Evolutionary conservation across 345 rosid species (phyloP), one percentile per base, ranked within the genome.

Genomic region (Anacardium occidentale): DNA sequence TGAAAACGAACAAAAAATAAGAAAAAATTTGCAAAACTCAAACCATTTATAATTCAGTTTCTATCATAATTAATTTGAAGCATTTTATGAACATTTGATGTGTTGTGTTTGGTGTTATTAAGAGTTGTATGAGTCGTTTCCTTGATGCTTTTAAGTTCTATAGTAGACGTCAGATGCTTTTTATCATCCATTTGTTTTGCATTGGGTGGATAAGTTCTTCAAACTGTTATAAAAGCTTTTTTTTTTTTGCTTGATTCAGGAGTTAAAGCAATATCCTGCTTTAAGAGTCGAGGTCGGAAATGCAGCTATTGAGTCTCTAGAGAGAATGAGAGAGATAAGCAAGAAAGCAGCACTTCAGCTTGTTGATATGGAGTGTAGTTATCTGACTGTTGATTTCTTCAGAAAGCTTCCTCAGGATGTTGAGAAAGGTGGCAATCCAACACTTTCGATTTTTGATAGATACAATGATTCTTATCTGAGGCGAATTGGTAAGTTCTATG

Each of bases 341-440:
- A 88, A 83, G 83, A 96, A 93, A 81, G 92, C 99, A 47, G 83
- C 99, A 51, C 91, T 91, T 72, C 88, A 90, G 81, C 85, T 96
- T 62, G 99, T 96, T 7, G 98, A 96, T 67, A 96, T 96, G 99
- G 99, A 96, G 76, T 80, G 87, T 72, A 83, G 96, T 76, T 96
- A 96, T 84, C 85, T 96, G 68, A 96, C 98, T 15, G 98, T 96
- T 68, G 98, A 96, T 77, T 96, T 88, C 84, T 96, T 96, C 83
- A 85, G 99, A 78, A 96, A 89, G 81, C 97, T 96, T 81, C 99
- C 99, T 57, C 98, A 91, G 81, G 99, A 96, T 84, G 88, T 83
- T 22, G 99, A 96, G 75, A 96, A 90, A 88, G 99, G 99, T 54
- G 98, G 98, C 77, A 93, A 93, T 83, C 96, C 98, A n/a, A 88